Conservation (phyloP, 169 alveolate genomes). For the Perkinsus chesapeaki region DNA sequence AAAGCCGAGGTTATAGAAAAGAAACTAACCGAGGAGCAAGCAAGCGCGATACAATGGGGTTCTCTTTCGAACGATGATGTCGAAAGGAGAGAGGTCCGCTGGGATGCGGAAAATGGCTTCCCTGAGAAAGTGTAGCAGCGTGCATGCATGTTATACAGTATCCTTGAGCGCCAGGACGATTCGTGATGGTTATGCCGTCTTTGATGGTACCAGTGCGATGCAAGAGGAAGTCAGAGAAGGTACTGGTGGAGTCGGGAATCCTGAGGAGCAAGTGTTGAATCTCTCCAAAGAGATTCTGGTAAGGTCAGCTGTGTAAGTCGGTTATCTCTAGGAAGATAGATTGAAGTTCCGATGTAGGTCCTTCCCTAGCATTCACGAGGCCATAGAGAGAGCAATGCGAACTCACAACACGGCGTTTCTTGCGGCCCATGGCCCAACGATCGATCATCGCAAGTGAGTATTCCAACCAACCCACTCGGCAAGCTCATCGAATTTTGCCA, state of each 20-base stretch:
- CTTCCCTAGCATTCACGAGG: not conserved
- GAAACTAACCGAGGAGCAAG: not conserved
- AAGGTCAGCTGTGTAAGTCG: too few species aligned
- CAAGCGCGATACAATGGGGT: not conserved
- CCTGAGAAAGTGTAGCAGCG: not conserved
- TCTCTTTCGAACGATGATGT: not conserved
- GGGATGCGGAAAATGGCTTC: not conserved
- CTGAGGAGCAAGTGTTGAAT: too few species aligned
- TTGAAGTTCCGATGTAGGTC: not conserved
- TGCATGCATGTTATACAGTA: not conserved
- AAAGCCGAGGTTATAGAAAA: not conserved
- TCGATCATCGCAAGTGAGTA: not conserved
- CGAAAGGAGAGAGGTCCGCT: not conserved
- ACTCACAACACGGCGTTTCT: not conserved
- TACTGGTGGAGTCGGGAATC: too few species aligned
- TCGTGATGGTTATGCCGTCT: not conserved
- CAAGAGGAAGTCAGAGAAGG: too few species aligned
- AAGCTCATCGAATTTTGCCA: not conserved
- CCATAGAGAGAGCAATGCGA: not conserved
- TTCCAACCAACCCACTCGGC: not conserved
- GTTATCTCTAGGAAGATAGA: too few species aligned
- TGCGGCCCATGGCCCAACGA: not conserved
- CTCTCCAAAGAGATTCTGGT: too few species aligned
- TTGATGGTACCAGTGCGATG: too few species aligned
- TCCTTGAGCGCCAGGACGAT: not conserved